phyloP scores from a whole-genome alignment of 23 red algal genomes.

The Gracilaria gracilis region DNA sequence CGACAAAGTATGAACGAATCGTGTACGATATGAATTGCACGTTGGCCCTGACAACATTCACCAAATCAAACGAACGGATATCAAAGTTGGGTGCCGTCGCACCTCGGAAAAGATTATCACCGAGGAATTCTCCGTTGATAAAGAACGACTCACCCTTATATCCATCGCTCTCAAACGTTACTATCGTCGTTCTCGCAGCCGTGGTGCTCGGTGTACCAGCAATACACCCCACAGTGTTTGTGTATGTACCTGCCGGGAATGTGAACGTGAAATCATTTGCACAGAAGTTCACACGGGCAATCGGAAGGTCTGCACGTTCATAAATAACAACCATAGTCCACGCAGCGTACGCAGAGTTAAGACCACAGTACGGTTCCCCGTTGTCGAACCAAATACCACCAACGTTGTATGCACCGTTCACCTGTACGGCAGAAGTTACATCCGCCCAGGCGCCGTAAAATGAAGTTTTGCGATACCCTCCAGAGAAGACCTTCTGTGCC shows the following conservation, averaged over 20 bases:
- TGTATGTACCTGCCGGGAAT: constrained; percentile 43
- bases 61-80: constrained; percentile 29
- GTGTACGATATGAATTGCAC: constrained; percentile 30
- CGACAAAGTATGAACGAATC: constrained; percentile 4
- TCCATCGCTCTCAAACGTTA: constrained; percentile 48
- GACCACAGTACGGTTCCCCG: not conserved
- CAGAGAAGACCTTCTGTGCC: constrained; percentile 11
- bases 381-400: constrained; percentile 40
- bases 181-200: constrained; percentile 18
- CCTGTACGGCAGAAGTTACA: constrained; percentile 19
- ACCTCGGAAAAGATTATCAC: constrained; percentile 32
- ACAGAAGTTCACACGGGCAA: constrained; percentile 37
- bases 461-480: not conserved
- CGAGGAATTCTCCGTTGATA: constrained; percentile 28
- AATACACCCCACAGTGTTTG: constrained; percentile 33
- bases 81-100: constrained; percentile 24
- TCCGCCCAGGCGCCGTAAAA: constrained; percentile 42
- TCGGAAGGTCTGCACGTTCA: constrained; percentile 22
- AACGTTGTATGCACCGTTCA: constrained; percentile 21
- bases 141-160: constrained; percentile 39
- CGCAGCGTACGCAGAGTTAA: constrained; percentile 25
- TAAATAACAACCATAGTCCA: constrained; percentile 28
- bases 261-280: constrained; percentile 48
- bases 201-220: not conserved
- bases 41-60: not conserved